Evolutionary conservation across 2,329 filamentous ascomycete genomes (phyloP), one percentile per base, ranked within the genome.

Genomic region (Hypoxylon sp.): DNA sequence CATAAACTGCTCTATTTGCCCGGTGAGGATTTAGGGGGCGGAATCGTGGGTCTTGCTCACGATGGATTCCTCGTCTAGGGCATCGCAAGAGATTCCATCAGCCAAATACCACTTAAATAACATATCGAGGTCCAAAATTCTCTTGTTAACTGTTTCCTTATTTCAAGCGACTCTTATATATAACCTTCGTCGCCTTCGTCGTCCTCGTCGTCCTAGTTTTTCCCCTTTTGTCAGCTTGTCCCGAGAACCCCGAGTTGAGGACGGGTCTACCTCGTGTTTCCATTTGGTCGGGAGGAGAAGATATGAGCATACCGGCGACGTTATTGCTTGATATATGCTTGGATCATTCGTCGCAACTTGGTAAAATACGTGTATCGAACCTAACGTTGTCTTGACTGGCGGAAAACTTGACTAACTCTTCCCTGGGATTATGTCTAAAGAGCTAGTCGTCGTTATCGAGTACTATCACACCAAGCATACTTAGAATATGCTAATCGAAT

Each of bases 181-280:
- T 52, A 9, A n/a, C 13, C 3, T 32, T 23, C n/a, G 2, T 53
- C 32, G 17, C 38, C 17, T 10, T 36, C 14, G n/a, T 58, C 21
- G 14, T 46, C 32, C 4, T 30, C 1, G 9, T 30, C 6, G 14
- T 46, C 32, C 4, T 30, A 1, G 9, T 30, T 9, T 45, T 46
- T 4, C 60, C 45, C 60, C 60, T 43, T 58, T 62, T 30, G 14
- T 13, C 30, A n/a, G 5, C 38, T 30, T 11, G 19, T 25, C 21
- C 19, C 38, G 17, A 36, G 7, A 14, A 36, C n/a, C 11, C 19
- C 38, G 14, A 13, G 41, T 5, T 34, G 14, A 38, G 28, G 14
- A 36, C 28, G 11, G n/a, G 25, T 30, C 13, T 14, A n/a, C 5
- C 17, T 19, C 38, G 19, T 3, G 38, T 21, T 21, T 43, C 38